These are phyloP conservation scores for Beverwykella pulmonaria DNA, from an alignment of 495 filamentous ascomycete genomes.

Conservation along the genomic window DNA sequence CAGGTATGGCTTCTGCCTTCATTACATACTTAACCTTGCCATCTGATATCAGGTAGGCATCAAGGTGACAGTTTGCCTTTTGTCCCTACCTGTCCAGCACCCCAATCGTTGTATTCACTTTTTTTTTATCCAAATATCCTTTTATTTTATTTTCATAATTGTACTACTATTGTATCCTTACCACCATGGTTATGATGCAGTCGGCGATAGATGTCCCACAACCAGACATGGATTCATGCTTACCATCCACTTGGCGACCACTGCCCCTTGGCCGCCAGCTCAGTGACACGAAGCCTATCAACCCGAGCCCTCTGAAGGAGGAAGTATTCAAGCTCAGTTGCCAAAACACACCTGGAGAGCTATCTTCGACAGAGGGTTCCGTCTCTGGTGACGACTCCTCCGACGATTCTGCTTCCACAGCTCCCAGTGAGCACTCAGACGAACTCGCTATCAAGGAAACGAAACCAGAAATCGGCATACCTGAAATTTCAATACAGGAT, in stretches of 20 bases:
- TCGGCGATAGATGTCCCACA: constrained; percentile 4
- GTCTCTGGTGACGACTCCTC: constrained; percentile 23
- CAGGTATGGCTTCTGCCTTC: neutral
- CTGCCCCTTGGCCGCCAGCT: constrained; percentile 18
- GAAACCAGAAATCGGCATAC: neutral
- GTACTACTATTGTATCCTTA: neutral
- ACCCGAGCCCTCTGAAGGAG: neutral
- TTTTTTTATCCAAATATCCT: neutral
- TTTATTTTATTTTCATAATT: constrained; percentile 3
- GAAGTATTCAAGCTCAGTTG: neutral
- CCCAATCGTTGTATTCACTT: neutral
- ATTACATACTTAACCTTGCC: constrained; percentile 8
- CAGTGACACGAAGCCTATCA: neutral
- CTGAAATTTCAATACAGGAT: neutral
- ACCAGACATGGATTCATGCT: constrained; percentile 8
- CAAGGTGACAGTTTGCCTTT: constrained; percentile 5
- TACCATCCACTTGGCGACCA: constrained; percentile 14
- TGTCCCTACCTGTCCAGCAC: neutral
- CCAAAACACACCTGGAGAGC: neutral
- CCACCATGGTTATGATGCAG: constrained; percentile 23
- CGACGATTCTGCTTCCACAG: constrained; percentile 22
- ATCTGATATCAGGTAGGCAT: neutral
- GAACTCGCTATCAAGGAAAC: constrained; percentile 2
- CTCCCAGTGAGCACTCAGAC: constrained; percentile 14
- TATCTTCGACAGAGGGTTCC: constrained; percentile 20